Evolutionary conservation across 495 filamentous ascomycete genomes (phyloP), one percentile per base, ranked within the genome.

Genomic region (Aspergillus taichungensis): DNA sequence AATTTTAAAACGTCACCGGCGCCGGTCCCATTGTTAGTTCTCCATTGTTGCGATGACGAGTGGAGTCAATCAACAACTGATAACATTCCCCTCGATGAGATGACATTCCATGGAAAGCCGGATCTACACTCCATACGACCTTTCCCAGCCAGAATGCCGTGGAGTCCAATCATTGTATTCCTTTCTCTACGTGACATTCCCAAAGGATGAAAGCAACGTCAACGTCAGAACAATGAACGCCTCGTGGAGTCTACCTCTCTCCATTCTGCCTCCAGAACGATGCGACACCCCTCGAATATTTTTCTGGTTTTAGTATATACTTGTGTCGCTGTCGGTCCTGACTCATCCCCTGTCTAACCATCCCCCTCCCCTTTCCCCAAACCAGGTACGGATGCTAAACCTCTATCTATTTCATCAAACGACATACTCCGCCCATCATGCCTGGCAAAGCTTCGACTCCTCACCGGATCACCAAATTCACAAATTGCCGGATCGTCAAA

Each of bases 391-490:
- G 29, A 9, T 9, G 6, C 31, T 36, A 6, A 11, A 6, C 28
- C 8, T 18, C 11, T 45, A 9, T 13, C 34, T 8, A 9, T 1
- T 34, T 34, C n/a, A 30, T 5, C 13, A 12, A 30, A 8, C 29
- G 8, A 28, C 33, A 14, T 27, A 12, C 41, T 8, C 28, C 34
- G 12, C 18, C 33, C 43, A 46, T 44, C 30, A 55, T 71, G 67
- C 67, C 67, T 8, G 66, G 66, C 49, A 71, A 71, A 49, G 63
- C 67, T 3, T 46, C 57, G 11, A 44, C 55, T 8, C 31, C 49
- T 1, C 57, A 63, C 34, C 64, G 79, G 48, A 83, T 90, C 57
- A 87, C 82, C 61, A 87, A 88, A 57, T 81, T 94, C 57, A 89
- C 85, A 57, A 90, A 89, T 67, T 87, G 86, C 55, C 77, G 82